phyloP scores from a whole-genome alignment of 2,329 filamentous ascomycete species.

The Geosmithia morbida region DNA sequence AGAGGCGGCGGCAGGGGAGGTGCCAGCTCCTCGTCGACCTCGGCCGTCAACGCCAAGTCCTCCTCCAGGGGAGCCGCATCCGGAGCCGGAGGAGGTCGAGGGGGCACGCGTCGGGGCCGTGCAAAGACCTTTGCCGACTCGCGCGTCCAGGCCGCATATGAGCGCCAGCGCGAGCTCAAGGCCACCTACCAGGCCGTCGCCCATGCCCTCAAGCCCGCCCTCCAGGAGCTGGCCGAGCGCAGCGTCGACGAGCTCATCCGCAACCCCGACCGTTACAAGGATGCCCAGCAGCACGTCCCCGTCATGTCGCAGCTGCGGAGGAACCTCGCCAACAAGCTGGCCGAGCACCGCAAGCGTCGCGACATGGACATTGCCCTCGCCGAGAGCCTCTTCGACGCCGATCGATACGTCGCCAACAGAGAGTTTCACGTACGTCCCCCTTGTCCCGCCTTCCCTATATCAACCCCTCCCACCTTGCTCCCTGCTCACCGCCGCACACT shows the following conservation, averaged over 20 bases:
- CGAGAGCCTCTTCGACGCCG: constrained; percentile 20
- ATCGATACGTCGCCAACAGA: constrained; percentile 17
- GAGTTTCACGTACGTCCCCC: constrained; percentile 21
- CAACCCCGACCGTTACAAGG: constrained; percentile 35
- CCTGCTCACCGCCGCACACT: too few relatives aligned
- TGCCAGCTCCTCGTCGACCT: constrained; percentile 1
- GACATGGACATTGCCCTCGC: constrained; percentile 19
- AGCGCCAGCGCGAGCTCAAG: constrained; percentile 53
- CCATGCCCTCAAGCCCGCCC: constrained; percentile 45
- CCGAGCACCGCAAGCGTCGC: constrained; percentile 15
- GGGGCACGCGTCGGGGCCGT: constrained; percentile 29
- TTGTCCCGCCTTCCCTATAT: constrained; percentile 2
- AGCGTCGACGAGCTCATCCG: constrained; percentile 41
- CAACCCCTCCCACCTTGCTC: too few relatives aligned
- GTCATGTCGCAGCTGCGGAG: constrained; percentile 33
- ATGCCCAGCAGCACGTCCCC: constrained; percentile 35
- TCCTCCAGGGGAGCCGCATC: neutral
- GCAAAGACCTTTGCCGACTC: constrained; percentile 41
- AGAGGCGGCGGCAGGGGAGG: constrained; percentile 10
- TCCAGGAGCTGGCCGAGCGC: constrained; percentile 51
- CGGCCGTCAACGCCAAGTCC: constrained; percentile 1
- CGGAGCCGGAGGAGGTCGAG: constrained; percentile 11
- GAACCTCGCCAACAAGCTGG: constrained; percentile 15
- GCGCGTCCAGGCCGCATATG: constrained; percentile 41
- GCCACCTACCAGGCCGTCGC: constrained; percentile 49